Evolutionary conservation across 1,139 yeast species (phyloP).

Genomic region (Zygosaccharomyces sapae): DNA sequence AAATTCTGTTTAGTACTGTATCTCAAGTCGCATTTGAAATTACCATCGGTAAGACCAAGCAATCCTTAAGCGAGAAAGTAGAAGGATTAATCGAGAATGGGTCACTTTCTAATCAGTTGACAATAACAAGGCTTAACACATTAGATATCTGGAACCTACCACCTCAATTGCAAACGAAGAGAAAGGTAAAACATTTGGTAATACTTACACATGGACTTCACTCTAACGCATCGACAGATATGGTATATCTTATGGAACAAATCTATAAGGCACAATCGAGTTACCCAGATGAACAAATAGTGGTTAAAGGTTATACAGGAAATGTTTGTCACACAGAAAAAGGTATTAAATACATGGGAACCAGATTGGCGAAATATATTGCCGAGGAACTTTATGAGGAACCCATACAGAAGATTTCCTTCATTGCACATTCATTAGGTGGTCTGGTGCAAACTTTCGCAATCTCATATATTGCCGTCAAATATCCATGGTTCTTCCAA

Average conservation of each 20-base stretch:
- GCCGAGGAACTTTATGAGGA: conserved; percentile 51
- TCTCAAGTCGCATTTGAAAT: conserved; percentile 71
- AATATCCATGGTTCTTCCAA: conserved; percentile 68
- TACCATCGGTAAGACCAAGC: conserved; percentile 50
- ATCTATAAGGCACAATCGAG: conserved; percentile 51
- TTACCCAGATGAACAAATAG: conserved; percentile 50
- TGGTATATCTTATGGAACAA: conserved; percentile 79
- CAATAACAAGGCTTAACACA: conserved; percentile 56
- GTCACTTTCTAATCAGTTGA: conserved; percentile 30
- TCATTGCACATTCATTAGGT: conserved; percentile 89
- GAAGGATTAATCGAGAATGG: conserved; percentile 22
- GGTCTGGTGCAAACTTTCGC: conserved; percentile 91
- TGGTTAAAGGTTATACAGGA: conserved; percentile 78
- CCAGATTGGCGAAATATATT: conserved; percentile 73
- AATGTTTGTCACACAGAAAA: conserved; percentile 88
- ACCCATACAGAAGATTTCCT: conserved; percentile 62
- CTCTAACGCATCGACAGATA: conserved; percentile 83
- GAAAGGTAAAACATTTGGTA: conserved; percentile 26
- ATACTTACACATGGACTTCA: conserved; percentile 82
- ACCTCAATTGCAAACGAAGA: conserved; percentile 38
- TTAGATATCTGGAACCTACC: conserved; percentile 70
- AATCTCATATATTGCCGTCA: conserved; percentile 69
- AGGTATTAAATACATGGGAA: conserved; percentile 83
- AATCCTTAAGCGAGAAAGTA: conserved; percentile 34
- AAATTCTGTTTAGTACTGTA: conserved; percentile 68